Percentiles rank a stretch among this genome's conserved stretches.
Evolutionary conservation across 495 filamentous ascomycete species (phyloP).

Genomic region (Penicillium cosmopolitanum): DNA sequence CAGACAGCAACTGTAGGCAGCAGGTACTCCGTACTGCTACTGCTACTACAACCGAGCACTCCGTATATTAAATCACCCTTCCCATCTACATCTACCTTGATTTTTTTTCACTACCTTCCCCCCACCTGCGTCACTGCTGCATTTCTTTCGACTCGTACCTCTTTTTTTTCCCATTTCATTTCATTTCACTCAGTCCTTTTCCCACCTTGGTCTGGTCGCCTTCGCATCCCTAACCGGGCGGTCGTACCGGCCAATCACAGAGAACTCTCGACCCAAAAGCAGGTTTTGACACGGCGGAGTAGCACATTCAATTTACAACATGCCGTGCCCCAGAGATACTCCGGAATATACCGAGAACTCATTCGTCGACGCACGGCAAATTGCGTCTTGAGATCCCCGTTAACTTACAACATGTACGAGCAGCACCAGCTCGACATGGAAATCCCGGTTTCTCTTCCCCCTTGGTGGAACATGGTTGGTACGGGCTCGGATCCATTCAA

Average conservation of each 20-base stretch:
- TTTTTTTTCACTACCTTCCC: background rate
- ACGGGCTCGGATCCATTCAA: background rate
- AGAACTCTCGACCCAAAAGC: conserved; percentile 18
- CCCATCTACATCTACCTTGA: background rate
- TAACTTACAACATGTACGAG: background rate
- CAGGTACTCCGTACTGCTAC: no score
- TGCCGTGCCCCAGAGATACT: conserved; percentile 13
- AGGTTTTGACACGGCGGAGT: conserved; percentile 27
- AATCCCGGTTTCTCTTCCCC: background rate
- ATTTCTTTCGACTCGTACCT: background rate
- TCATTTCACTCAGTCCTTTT: background rate
- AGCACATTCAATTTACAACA: conserved; percentile 5
- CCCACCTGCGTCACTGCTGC: conserved; percentile 1
- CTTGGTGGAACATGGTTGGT: background rate
- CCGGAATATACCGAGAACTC: conserved; percentile 16
- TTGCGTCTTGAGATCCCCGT: background rate
- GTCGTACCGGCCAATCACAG: conserved; percentile 32
- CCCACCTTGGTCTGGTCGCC: background rate
- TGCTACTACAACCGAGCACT: no score
- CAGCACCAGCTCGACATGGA: background rate
- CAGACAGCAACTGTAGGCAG: no score
- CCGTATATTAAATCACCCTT: no score
- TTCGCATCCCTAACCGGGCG: conserved; percentile 24
- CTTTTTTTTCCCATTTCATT: background rate
- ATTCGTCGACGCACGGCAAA: background rate